A percentile compares a stretch with the other conserved stretches of the same genome.
phyloP scores from a whole-genome alignment of 2,329 filamentous ascomycete species.

The Hypoxylon sp. region DNA sequence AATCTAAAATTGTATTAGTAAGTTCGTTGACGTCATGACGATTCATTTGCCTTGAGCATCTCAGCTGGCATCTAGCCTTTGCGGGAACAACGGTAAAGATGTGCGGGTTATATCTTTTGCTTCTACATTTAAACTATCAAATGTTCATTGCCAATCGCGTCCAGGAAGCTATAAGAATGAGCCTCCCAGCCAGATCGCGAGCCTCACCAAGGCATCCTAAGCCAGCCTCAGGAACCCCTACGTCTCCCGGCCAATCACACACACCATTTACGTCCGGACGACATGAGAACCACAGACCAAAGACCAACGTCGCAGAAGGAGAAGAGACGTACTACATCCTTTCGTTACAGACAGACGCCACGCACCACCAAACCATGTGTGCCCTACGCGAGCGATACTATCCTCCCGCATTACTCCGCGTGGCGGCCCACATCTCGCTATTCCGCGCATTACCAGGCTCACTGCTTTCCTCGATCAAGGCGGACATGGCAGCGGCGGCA shows the following conservation, averaged over 20 bases:
- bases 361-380: constrained; percentile 34
- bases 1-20: background rate
- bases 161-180: background rate
- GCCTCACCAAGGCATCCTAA: background rate
- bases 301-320: constrained; percentile 7
- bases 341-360: constrained; percentile 32
- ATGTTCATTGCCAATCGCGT: background rate
- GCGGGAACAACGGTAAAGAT: background rate
- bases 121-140: background rate
- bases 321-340: constrained; percentile 38
- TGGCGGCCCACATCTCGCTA: constrained; percentile 44
- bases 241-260: background rate
- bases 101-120: background rate
- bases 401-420: constrained; percentile 34
- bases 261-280: constrained; percentile 1
- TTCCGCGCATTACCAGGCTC: constrained; percentile 44
- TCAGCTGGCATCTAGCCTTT: background rate
- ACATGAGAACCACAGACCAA: constrained; percentile 28
- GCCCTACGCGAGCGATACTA: constrained; percentile 36
- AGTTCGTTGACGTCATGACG: constrained; percentile 11
- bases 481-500: constrained; percentile 18
- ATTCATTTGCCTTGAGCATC: background rate
- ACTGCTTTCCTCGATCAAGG: constrained; percentile 12
- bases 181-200: background rate
- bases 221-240: no score